A percentile compares a stretch with the other conserved stretches of the same genome.
Evolutionary conservation across 1,284 basidiomycete genomes (phyloP).

Genomic region (Ceratobasidium sp.): DNA sequence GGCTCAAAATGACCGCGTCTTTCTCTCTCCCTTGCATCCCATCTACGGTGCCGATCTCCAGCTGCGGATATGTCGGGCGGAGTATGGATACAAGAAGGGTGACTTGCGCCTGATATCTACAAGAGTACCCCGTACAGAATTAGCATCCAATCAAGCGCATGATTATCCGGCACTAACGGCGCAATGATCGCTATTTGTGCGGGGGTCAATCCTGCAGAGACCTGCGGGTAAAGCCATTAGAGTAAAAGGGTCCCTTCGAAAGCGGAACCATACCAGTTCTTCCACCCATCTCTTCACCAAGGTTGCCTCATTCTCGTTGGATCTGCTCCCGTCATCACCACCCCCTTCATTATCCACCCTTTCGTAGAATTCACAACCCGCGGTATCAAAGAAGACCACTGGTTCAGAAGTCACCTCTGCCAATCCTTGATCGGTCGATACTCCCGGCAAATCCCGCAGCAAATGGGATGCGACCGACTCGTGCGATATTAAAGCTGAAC

Average conservation of each 20-base stretch:
- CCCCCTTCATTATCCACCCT: conserved; percentile 57
- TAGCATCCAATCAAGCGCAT: background rate
- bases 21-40: conserved; percentile 94
- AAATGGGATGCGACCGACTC: conserved; percentile 72
- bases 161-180: conserved; percentile 62
- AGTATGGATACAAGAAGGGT: conserved; percentile 75
- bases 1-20: conserved; percentile 84
- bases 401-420: conserved; percentile 75
- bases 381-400: conserved; percentile 92
- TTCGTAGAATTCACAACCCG: conserved; percentile 90
- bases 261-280: conserved; percentile 63
- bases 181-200: conserved; percentile 87
- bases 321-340: conserved; percentile 79
- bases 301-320: conserved; percentile 90
- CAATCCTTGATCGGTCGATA: conserved; percentile 61
- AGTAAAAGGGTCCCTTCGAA: background rate
- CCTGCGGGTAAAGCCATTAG: conserved; percentile 53
- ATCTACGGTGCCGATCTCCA: conserved; percentile 90
- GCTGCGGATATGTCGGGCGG: conserved; percentile 69
- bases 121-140: conserved; percentile 9
- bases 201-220: conserved; percentile 70
- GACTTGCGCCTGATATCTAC: conserved; percentile 90
- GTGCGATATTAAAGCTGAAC: conserved; percentile 72
- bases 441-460: conserved; percentile 71
- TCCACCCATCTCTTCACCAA: conserved; percentile 83